phyloP scores from a whole-genome alignment of 306 rosid species.

The Dicorynia guianensis region DNA sequence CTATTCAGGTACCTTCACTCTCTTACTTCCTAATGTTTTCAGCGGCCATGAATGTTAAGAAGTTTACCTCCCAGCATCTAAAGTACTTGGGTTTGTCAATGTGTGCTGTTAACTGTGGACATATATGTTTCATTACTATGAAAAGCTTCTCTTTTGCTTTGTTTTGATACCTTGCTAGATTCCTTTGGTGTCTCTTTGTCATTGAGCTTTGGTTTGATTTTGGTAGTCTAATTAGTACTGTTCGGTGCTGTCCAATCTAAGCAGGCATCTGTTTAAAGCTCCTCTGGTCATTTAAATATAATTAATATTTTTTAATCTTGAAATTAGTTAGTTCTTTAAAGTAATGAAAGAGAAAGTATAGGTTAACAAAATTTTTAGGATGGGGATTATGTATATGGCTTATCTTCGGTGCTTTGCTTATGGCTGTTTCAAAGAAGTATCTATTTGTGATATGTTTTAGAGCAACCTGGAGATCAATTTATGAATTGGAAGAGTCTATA shows the following conservation, averaged over 20 bases:
- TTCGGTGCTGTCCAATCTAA: constrained; percentile 1
- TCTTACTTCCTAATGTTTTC: constrained; percentile 21
- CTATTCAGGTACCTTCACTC: constrained; percentile 74
- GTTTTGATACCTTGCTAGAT: constrained; percentile 4
- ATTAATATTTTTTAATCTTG: background rate
- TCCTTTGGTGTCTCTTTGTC: constrained; percentile 23
- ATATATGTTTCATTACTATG: constrained; percentile 1
- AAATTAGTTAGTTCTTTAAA: constrained; percentile 16
- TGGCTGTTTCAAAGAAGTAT: too few relatives aligned
- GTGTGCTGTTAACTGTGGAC: constrained; percentile 5
- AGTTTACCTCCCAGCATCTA: constrained; percentile 13
- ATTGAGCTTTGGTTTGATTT: constrained; percentile 32
- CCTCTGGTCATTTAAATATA: constrained; percentile 13
- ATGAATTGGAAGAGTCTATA: too few relatives aligned
- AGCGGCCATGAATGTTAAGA: too few relatives aligned
- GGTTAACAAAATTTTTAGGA: too few relatives aligned
- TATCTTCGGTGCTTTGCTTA: too few relatives aligned
- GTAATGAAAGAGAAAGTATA: background rate
- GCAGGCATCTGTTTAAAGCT: background rate
- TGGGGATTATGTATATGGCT: too few relatives aligned
- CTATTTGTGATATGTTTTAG: too few relatives aligned
- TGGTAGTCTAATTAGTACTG: constrained; percentile 30
- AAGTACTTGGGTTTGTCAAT: constrained; percentile 22
- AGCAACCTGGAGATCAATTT: too few relatives aligned
- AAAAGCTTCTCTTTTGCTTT: constrained; percentile 29